These are phyloP conservation scores for Yamadazyma sp. DNA, from an alignment of 1,139 yeast genomes.

Conservation along the genomic window DNA sequence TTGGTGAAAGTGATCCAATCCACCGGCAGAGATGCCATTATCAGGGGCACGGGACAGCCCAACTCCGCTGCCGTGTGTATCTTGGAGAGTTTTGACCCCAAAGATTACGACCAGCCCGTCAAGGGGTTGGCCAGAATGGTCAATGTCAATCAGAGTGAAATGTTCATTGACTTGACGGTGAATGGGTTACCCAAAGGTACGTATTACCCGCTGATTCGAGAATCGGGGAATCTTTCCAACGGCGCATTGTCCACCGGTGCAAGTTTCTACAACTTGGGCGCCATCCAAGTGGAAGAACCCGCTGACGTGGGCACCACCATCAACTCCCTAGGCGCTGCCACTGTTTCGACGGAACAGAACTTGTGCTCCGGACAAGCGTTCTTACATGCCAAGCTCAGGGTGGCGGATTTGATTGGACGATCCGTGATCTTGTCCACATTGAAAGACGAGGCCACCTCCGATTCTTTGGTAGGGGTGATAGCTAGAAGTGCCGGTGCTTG, in stretches of 20 bases:
- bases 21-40: slow-evolving; percentile 85
- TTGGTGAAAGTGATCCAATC: slow-evolving; percentile 64
- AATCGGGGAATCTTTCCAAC: slow-evolving; percentile 70
- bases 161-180: slow-evolving; percentile 75
- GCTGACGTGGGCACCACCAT: slow-evolving; percentile 33
- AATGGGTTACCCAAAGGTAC: slow-evolving; percentile 66
- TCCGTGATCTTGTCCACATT: slow-evolving; percentile 62
- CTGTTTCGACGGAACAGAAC: slow-evolving; percentile 17
- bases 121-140: slow-evolving; percentile 88
- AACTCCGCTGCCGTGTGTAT: slow-evolving; percentile 92
- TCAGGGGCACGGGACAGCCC: slow-evolving; percentile 86
- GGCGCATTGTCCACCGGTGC: slow-evolving; percentile 75
- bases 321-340: slow-evolving; percentile 38
- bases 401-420: slow-evolving; percentile 76
- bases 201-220: slow-evolving; percentile 69
- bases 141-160: slow-evolving; percentile 50
- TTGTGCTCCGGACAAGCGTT: slow-evolving; percentile 63
- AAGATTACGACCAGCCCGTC: slow-evolving; percentile 58
- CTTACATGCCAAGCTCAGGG: slow-evolving; percentile 54
- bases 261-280: slow-evolving; percentile 45
- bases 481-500: slow-evolving; percentile 97
- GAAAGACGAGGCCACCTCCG: slow-evolving; percentile 36
- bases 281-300: slow-evolving; percentile 45
- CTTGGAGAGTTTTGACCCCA: slow-evolving; percentile 64
- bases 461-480: slow-evolving; percentile 76